Conservation (phyloP, 2,329 filamentous ascomycete genomes). For the Leptographium galeiforme region DNA sequence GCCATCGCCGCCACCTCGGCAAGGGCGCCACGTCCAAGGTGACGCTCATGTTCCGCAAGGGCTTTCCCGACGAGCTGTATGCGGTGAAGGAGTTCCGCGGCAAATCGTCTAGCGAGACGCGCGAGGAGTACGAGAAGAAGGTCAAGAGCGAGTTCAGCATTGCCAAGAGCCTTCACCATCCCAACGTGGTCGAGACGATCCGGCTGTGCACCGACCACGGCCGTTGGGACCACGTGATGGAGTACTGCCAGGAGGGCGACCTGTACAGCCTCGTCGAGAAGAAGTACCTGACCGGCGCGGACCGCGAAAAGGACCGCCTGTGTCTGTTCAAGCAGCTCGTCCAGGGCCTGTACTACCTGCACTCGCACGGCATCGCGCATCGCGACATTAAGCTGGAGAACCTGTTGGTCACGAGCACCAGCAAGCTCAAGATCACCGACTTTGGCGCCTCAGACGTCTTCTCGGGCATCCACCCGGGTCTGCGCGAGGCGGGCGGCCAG, state of each 20-base stretch:
- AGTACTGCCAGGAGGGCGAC: slow-evolving; percentile 75
- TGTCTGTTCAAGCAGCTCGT: slow-evolving; percentile 86
- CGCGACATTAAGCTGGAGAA: slow-evolving; percentile 89
- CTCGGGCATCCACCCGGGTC: slow-evolving; percentile 64
- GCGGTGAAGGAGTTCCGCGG: slow-evolving; percentile 81
- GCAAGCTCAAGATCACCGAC: slow-evolving; percentile 80
- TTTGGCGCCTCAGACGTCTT: slow-evolving; percentile 87
- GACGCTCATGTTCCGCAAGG: slow-evolving; percentile 63
- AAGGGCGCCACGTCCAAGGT: slow-evolving; percentile 76
- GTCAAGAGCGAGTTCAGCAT: slow-evolving; percentile 87
- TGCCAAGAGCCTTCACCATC: slow-evolving; percentile 71
- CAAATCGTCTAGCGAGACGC: slow-evolving; percentile 54
- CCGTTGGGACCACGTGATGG: slow-evolving; percentile 87
- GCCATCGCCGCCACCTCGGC: slow-evolving; percentile 62
- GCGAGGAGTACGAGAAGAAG: slow-evolving; percentile 70
- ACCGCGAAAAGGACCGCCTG: slow-evolving; percentile 54
- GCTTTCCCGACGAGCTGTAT: slow-evolving; percentile 50
- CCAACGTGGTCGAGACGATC: slow-evolving; percentile 74
- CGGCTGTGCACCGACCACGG: slow-evolving; percentile 61
- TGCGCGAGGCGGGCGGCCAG: slow-evolving; percentile 57
- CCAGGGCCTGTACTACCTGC: slow-evolving; percentile 69
- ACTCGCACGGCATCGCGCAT: slow-evolving; percentile 74
- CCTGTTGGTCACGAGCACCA: slow-evolving; percentile 62
- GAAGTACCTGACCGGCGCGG: slow-evolving; percentile 50
- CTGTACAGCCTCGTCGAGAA: slow-evolving; percentile 63